phyloP scores from a whole-genome alignment of 164 flowering plant species.

The Stephania yunnanensis region DNA sequence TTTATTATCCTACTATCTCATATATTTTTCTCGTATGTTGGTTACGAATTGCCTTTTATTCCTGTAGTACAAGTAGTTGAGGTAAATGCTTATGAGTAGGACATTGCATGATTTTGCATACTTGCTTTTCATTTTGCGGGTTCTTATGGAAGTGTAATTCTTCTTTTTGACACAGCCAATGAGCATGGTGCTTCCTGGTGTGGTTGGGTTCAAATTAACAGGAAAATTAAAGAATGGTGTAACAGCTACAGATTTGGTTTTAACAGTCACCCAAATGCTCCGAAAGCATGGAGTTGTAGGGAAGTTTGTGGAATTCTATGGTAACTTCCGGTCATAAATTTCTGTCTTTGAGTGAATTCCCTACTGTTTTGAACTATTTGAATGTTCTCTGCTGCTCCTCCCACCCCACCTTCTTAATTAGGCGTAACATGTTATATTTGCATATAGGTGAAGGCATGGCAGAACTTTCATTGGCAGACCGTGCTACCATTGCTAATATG shows the following conservation, averaged over 20 bases:
- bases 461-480: slow-evolving; percentile 75
- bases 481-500: slow-evolving; percentile 96
- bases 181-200: slow-evolving; percentile 99
- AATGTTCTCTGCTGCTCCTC: neutral
- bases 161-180: slow-evolving; percentile 55
- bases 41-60: neutral
- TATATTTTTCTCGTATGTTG: neutral
- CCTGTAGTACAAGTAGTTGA: neutral
- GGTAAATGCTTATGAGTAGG: neutral
- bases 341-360: neutral
- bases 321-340: slow-evolving; percentile 28
- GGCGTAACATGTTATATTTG: neutral
- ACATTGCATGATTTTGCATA: neutral
- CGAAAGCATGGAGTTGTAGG: slow-evolving; percentile 96
- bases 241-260: slow-evolving; percentile 91
- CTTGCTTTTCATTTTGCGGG: neutral
- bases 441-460: slow-evolving; percentile 78
- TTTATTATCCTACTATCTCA: neutral
- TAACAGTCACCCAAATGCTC: slow-evolving; percentile 90
- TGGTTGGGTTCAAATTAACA: slow-evolving; percentile 81
- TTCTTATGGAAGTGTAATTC: neutral
- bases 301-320: slow-evolving; percentile 92
- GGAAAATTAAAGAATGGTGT: slow-evolving; percentile 80
- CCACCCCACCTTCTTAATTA: neutral
- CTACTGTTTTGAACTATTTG: neutral